Evolutionary conservation across 805 yeast species (phyloP), one percentile per base, ranked within the genome.

Genomic region (Barnettozyma pratensis): DNA sequence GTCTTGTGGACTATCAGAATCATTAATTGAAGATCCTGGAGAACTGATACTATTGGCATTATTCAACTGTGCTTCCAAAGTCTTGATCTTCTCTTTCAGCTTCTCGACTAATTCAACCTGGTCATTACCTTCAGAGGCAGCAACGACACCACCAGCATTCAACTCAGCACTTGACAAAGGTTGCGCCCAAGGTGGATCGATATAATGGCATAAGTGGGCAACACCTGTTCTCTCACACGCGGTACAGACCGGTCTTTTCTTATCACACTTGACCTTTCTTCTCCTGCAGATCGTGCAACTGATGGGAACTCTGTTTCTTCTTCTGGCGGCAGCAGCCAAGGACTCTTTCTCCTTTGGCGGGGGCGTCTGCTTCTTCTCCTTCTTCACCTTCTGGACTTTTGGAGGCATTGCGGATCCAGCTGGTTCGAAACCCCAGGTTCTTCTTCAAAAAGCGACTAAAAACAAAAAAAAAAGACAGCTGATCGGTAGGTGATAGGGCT

Each of bases 161-260:
- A 65, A 69, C 62, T 78, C 85, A 58, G 68, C 66, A 62, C 54
- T 67, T 60, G 59, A 66, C 56, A 63, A 50, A 5, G 75, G 75
- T 48, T 72, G 73, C 1, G 83, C 83, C 84, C 84, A 79, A n/a
- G 72, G 67, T 39, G 81, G 84, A 52, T 77, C 82, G 54, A 79
- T 68, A 54, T 77, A 79, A 45, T 76, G 78, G 50, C 84, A 79
- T 19, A 79, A 62, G 57, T 79, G 83, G 7, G 75, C 75, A 12
- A 79, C 83, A 3, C 82, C 83, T 12, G 80, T 78, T 56, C 76
- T 75, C 35, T 72, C 70, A 66, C 84, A 79, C 48, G 76, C 78
- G 7, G 76, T 68, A 61, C 84, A 79, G 44, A 76, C 78, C 1
- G 84, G 84, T 53, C 78, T 72, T 41, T 70, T 69, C 51, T 73